These are phyloP conservation scores for Escallonia rubra DNA, from an alignment of 129 eudicot genomes.

Conservation along the genomic window DNA sequence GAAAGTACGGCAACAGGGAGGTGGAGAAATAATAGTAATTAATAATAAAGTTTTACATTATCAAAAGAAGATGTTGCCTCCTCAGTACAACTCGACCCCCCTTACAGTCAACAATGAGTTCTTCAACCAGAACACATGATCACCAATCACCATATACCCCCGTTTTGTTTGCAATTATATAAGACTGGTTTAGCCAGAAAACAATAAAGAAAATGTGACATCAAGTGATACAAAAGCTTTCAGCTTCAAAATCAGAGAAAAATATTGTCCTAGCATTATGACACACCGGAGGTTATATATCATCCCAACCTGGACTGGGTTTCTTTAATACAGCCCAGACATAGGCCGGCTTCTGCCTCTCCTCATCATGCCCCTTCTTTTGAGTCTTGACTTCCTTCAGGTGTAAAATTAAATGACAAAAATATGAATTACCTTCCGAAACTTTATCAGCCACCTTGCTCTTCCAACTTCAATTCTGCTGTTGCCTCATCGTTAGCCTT, in stretches of 20 bases:
- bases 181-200: neutral
- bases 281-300: conserved; percentile 2
- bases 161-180: neutral
- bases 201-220: neutral
- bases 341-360: neutral
- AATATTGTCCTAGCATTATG: neutral
- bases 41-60: conserved; percentile 4
- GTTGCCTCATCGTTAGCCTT: neutral
- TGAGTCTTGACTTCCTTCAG: conserved; percentile 8
- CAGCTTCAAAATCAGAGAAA: neutral
- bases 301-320: conserved; percentile 1
- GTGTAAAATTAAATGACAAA: conserved; percentile 3
- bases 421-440: neutral
- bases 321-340: conserved; percentile 3
- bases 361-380: neutral
- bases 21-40: neutral
- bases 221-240: neutral
- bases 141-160: neutral
- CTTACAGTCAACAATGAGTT: neutral
- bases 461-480: neutral
- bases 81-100: neutral
- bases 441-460: neutral
- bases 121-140: neutral
- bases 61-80: neutral
- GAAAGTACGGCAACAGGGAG: too few species aligned